Conservation (phyloP, 768 basidiomycete genomes). For the Amanita polypyramis region DNA sequence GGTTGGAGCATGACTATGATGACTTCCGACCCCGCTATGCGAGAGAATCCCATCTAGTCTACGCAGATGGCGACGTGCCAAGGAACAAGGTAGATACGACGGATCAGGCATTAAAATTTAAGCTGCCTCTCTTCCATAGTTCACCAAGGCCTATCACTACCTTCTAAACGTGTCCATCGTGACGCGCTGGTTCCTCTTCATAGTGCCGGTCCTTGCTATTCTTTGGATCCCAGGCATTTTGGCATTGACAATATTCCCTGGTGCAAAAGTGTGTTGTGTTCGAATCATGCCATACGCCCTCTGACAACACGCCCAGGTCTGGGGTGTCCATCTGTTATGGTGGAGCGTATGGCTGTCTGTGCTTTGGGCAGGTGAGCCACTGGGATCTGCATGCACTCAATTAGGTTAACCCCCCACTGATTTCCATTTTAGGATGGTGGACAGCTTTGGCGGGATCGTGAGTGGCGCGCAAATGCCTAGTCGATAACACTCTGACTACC, state of each 20-base stretch:
- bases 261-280: conserved; percentile 35
- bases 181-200: conserved; percentile 72
- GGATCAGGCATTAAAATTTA: neutral
- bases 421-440: conserved; percentile 60
- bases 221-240: conserved; percentile 75
- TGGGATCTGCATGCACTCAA: neutral
- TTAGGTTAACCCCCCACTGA: neutral
- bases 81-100: conserved; percentile 32
- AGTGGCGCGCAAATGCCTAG: conserved; percentile 19
- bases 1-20: conserved; percentile 44
- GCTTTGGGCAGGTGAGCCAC: conserved; percentile 60
- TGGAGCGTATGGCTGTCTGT: conserved; percentile 84
- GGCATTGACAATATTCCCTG: conserved; percentile 34
- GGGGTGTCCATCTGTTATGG: conserved; percentile 53
- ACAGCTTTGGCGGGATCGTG: conserved; percentile 54
- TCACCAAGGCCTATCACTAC: conserved; percentile 59
- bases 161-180: conserved; percentile 67
- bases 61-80: conserved; percentile 54
- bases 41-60: conserved; percentile 38
- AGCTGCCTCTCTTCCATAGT: conserved; percentile 21
- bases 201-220: conserved; percentile 58
- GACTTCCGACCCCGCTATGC: conserved; percentile 47
- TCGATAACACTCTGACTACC: neutral
- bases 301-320: conserved; percentile 27
- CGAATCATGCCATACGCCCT: neutral